Conservation (phyloP, 345 rosid species). For the Combretum micranthum region DNA sequence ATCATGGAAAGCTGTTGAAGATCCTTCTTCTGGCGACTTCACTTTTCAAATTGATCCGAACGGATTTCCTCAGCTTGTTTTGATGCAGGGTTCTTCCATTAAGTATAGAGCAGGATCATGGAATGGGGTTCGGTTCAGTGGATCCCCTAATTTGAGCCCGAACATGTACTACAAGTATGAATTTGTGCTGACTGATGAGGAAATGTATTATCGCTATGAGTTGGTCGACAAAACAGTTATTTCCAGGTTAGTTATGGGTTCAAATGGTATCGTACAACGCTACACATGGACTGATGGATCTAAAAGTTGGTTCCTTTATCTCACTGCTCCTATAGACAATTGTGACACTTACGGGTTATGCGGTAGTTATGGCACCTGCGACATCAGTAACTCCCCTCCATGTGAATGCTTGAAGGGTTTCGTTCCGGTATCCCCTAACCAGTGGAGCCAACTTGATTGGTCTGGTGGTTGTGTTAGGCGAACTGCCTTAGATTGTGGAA, state of each 20-base stretch:
- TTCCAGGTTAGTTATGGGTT: slow-evolving; percentile 17
- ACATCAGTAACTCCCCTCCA: slow-evolving; percentile 4
- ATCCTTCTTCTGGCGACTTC: slow-evolving; percentile 28
- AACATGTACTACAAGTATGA: slow-evolving; percentile 12
- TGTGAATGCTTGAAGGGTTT: slow-evolving; percentile 1
- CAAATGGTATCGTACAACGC: slow-evolving; percentile 12
- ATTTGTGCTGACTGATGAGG: slow-evolving; percentile 16
- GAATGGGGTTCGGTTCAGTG: slow-evolving; percentile 33
- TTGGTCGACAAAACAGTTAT: slow-evolving; percentile 8
- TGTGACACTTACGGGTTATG: slow-evolving; percentile 26
- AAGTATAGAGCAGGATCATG: slow-evolving; percentile 28
- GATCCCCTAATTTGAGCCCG: slow-evolving; percentile 20
- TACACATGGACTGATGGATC: slow-evolving; percentile 22
- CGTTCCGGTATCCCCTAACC: neutral
- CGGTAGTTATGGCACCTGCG: slow-evolving; percentile 27
- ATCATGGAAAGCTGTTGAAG: slow-evolving; percentile 31
- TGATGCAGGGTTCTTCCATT: slow-evolving; percentile 10
- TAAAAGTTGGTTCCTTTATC: slow-evolving; percentile 15
- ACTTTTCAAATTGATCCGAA: slow-evolving; percentile 13
- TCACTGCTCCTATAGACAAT: slow-evolving; percentile 26
- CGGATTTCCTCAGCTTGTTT: slow-evolving; percentile 26
- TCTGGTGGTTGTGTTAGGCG: neutral
- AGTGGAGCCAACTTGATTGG: neutral
- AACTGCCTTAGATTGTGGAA: neutral
- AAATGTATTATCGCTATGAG: slow-evolving; percentile 20